phyloP scores from a whole-genome alignment of 345 rosid species.

The Eucalyptus fibrosa region DNA sequence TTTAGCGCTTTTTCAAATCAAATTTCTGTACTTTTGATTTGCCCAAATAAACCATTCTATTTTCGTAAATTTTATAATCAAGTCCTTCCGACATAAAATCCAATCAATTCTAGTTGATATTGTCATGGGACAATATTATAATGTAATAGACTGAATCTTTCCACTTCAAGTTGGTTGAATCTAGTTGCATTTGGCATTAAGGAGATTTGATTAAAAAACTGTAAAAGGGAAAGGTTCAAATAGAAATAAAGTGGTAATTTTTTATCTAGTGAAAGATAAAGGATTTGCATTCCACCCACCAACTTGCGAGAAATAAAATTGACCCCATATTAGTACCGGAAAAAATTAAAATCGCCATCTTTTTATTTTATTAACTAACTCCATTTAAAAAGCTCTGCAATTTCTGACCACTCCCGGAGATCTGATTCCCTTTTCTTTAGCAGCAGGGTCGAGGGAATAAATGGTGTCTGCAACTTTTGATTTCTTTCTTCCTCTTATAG shows the following conservation, averaged over 20 bases:
- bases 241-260: neutral
- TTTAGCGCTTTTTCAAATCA: neutral
- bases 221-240: neutral
- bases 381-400: neutral
- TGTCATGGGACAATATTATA: too few relatives aligned
- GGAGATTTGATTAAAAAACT: neutral
- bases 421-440: neutral
- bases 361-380: neutral
- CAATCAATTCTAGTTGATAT: neutral
- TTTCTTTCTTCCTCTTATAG: neutral
- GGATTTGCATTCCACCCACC: neutral
- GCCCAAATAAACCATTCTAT: neutral
- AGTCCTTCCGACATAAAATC: neutral
- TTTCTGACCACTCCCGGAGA: neutral
- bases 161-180: neutral
- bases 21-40: accelerated
- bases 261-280: neutral
- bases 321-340: neutral
- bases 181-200: neutral
- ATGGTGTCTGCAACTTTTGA: neutral
- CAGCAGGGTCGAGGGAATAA: neutral
- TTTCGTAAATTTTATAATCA: neutral
- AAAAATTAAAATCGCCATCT: neutral
- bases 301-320: neutral
- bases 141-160: neutral